phyloP scores from a whole-genome alignment of 164 flowering plant genomes.

The Piper longum region DNA sequence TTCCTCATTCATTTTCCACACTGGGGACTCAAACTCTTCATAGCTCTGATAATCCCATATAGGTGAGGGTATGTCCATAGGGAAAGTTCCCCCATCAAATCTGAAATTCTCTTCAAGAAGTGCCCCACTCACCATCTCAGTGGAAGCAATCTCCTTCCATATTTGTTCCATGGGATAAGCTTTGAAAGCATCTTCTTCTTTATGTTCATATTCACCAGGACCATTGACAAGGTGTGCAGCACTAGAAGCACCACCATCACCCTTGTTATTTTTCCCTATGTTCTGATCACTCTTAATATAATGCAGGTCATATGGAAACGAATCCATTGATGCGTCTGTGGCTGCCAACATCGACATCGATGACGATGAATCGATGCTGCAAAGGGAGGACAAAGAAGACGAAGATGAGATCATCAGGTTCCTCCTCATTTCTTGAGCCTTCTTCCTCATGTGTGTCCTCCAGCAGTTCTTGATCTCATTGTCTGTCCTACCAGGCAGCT shows the following conservation, averaged over 20 bases:
- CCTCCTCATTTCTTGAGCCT: constrained; percentile 55
- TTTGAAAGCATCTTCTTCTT: constrained; percentile 12
- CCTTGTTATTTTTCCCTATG: neutral
- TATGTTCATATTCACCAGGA: neutral
- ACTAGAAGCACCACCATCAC: neutral
- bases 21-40: constrained; percentile 6
- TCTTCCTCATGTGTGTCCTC: constrained; percentile 90
- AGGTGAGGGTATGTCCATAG: constrained; percentile 43
- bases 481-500: constrained; percentile 85
- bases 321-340: constrained; percentile 14
- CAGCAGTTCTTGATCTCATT: constrained; percentile 98
- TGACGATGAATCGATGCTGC: constrained; percentile 13
- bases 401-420: constrained; percentile 17
- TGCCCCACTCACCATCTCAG: constrained; percentile 19
- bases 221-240: neutral
- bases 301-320: neutral
- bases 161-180: constrained; percentile 80
- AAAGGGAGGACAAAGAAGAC: constrained; percentile 26
- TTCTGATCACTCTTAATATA: constrained; percentile 1
- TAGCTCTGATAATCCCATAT: constrained; percentile 51
- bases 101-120: constrained; percentile 9
- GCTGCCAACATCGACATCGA: constrained; percentile 7
- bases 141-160: constrained; percentile 74
- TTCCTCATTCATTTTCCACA: constrained; percentile 56
- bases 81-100: constrained; percentile 20